Evolutionary conservation across 2,329 filamentous ascomycete genomes (phyloP).

Genomic region (Xylaria polymorpha): DNA sequence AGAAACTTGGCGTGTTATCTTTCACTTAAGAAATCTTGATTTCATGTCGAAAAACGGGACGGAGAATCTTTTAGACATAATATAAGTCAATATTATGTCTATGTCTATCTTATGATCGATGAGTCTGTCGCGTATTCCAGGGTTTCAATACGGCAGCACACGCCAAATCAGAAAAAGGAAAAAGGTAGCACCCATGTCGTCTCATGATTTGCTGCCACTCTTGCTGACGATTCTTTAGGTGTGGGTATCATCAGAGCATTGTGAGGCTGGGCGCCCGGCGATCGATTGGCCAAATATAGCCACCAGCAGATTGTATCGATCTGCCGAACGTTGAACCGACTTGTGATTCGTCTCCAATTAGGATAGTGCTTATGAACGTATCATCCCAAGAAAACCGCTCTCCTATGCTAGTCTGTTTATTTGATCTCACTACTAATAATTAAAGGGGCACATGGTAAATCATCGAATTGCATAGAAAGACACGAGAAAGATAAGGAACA

Average conservation of each 20-base stretch:
- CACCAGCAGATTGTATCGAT: not conserved
- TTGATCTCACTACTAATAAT: not conserved
- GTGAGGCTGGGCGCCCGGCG: not conserved
- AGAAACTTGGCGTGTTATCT: not conserved
- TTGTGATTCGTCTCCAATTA: not conserved
- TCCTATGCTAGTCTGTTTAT: not conserved
- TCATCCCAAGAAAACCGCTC: not conserved
- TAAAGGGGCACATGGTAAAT: not conserved
- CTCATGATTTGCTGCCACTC: not conserved
- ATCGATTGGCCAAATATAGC: not conserved
- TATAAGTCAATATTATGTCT: not conserved
- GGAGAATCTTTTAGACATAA: not conserved
- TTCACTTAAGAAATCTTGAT: not conserved
- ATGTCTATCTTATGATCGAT: not conserved
- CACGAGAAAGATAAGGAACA: too few species aligned
- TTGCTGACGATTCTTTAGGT: not conserved
- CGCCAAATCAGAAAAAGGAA: not conserved
- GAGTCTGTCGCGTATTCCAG: not conserved
- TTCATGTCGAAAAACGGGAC: not conserved
- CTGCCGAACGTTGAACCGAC: not conserved
- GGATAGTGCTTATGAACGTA: not conserved
- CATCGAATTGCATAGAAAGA: too few species aligned
- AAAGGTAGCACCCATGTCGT: not conserved
- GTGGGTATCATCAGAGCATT: not conserved
- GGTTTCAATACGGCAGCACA: not conserved